Conservation (phyloP, 2,329 filamentous ascomycete genomes). For the Parascedosporium putredinis region DNA sequence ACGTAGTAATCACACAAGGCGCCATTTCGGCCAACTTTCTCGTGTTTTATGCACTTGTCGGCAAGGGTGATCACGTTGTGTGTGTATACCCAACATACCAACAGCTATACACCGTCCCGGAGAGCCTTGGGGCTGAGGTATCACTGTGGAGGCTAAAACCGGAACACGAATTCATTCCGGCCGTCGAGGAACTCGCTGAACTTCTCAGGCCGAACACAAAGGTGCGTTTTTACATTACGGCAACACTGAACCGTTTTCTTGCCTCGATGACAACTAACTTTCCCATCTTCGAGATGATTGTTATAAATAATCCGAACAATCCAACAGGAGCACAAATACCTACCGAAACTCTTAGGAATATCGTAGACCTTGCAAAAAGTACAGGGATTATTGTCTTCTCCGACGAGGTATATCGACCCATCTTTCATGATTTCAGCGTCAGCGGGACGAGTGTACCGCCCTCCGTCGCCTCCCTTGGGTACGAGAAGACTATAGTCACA, state of each 20-base stretch:
- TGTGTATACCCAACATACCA: constrained; percentile 84
- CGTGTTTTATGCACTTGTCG: constrained; percentile 61
- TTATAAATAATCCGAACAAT: constrained; percentile 66
- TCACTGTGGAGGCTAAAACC: constrained; percentile 62
- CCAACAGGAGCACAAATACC: constrained; percentile 65
- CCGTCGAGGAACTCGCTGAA: constrained; percentile 53
- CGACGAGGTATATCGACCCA: constrained; percentile 76
- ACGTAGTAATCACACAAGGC: constrained; percentile 67
- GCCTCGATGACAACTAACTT: no score
- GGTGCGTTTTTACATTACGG: no score
- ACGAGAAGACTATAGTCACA: constrained; percentile 60
- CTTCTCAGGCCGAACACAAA: constrained; percentile 62
- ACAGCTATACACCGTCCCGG: constrained; percentile 68
- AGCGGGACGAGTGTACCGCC: constrained; percentile 44
- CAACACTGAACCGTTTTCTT: no score
- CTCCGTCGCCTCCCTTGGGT: constrained; percentile 61
- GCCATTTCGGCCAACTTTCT: constrained; percentile 80
- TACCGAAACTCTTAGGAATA: constrained; percentile 44
- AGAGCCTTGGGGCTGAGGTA: constrained; percentile 65
- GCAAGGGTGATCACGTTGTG: constrained; percentile 70
- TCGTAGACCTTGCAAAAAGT: constrained; percentile 53
- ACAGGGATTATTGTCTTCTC: constrained; percentile 57
- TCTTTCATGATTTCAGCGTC: constrained; percentile 58
- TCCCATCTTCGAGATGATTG: constrained; percentile 31
- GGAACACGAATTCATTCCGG: constrained; percentile 55